Evolutionary conservation across 2,329 filamentous ascomycete genomes (phyloP).

Genomic region (Albophoma yamanashiensis): DNA sequence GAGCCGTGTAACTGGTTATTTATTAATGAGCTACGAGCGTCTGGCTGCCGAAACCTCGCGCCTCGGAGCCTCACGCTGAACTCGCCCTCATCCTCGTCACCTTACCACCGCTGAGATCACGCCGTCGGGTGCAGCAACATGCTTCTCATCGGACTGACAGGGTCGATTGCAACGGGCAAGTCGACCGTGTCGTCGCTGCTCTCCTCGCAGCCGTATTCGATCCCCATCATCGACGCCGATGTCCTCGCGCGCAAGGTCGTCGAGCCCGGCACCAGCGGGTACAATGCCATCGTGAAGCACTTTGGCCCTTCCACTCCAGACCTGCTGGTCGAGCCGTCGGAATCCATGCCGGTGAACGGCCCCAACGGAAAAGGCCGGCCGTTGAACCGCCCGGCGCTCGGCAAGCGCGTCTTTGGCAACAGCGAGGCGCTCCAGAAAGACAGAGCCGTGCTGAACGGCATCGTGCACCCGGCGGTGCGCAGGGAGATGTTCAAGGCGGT

Average conservation of each 20-base stretch:
- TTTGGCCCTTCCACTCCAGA: conserved; percentile 80
- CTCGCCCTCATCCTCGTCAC: neutral
- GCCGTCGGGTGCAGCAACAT: conserved; percentile 1
- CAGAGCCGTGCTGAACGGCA: conserved; percentile 69
- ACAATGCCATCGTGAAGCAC: conserved; percentile 69
- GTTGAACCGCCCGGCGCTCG: conserved; percentile 78
- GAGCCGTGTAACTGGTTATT: neutral
- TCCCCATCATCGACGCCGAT: conserved; percentile 92
- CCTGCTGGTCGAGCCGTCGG: conserved; percentile 55
- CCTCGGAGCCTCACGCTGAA: neutral
- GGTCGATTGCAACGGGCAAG: conserved; percentile 96
- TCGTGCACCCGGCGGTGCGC: conserved; percentile 86
- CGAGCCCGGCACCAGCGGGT: conserved; percentile 79
- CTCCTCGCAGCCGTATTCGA: conserved; percentile 65
- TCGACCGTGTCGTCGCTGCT: conserved; percentile 86
- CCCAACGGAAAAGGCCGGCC: conserved; percentile 55
- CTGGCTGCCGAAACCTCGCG: too few relatives aligned
- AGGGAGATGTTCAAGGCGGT: conserved; percentile 70
- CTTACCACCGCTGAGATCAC: too few relatives aligned
- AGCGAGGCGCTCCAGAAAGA: conserved; percentile 60
- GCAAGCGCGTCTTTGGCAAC: conserved; percentile 76
- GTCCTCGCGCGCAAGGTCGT: conserved; percentile 86
- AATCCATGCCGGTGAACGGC: conserved; percentile 41
- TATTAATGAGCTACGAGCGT: neutral
- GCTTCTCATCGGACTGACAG: conserved; percentile 92